Conservation (phyloP, 2,329 filamentous ascomycete species). For the Lojkania enalia region DNA sequence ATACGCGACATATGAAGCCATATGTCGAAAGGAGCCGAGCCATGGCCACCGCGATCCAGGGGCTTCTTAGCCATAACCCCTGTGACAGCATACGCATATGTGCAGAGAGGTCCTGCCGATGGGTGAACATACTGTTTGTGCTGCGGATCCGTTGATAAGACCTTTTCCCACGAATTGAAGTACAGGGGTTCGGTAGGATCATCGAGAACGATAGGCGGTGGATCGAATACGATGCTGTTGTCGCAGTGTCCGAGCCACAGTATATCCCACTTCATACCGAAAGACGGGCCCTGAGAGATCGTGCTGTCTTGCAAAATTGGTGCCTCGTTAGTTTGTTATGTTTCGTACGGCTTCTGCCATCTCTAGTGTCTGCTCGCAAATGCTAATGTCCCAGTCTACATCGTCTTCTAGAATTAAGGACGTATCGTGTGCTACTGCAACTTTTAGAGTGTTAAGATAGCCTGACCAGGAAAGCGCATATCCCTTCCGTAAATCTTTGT, state of each 20-base stretch:
- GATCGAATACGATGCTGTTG: constrained; percentile 3
- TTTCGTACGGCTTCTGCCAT: constrained; percentile 6
- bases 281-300: constrained; percentile 44
- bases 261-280: constrained; percentile 58
- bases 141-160: constrained; percentile 7
- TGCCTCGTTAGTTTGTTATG: background rate
- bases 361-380: background rate
- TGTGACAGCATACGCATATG: constrained; percentile 16
- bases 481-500: background rate
- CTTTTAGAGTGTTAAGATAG: constrained; percentile 13
- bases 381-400: constrained; percentile 13
- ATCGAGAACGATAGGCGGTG: background rate
- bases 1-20: no score
- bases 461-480: constrained; percentile 13
- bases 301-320: background rate
- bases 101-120: constrained; percentile 14
- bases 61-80: constrained; percentile 3
- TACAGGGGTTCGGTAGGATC: constrained; percentile 9
- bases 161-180: constrained; percentile 6
- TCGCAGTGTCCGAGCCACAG: constrained; percentile 58
- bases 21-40: constrained; percentile 12
- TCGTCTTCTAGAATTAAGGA: constrained; percentile 16
- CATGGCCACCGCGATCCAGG: constrained; percentile 7
- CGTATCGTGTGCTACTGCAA: constrained; percentile 4
- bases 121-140: constrained; percentile 2